These are phyloP conservation scores for Solanum gandarillasii DNA, from an alignment of 257 asterid genomes.

Conservation along the genomic window DNA sequence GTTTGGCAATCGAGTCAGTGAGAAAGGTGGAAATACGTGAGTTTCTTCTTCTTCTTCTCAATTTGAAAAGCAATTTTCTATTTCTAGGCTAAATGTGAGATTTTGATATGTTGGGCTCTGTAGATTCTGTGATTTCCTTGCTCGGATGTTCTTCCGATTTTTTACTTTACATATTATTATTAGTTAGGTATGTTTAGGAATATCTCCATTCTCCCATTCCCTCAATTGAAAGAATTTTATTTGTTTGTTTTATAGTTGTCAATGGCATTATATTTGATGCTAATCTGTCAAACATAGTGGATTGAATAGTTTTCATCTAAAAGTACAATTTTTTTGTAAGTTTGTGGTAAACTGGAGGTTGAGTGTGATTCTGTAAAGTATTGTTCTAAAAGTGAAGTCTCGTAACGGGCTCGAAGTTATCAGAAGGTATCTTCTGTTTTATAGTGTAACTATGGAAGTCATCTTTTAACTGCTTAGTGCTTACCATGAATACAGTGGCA, in stretches of 20 bases:
- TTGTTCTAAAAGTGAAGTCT: neutral
- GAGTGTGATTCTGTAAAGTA: neutral
- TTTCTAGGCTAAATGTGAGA: neutral
- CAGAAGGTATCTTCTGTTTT: neutral
- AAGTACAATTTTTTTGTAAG: neutral
- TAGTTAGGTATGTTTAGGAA: neutral
- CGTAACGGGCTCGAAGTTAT: neutral
- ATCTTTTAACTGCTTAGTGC: neutral
- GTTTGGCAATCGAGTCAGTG: conserved; percentile 84
- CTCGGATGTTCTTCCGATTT: neutral
- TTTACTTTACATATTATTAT: neutral
- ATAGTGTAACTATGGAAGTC: neutral
- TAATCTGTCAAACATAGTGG: neutral
- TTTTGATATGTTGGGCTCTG: neutral
- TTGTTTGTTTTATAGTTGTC: neutral
- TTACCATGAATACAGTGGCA: neutral
- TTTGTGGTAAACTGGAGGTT: neutral
- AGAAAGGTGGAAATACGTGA: conserved; percentile 88
- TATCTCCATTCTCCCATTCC: neutral
- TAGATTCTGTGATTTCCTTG: neutral
- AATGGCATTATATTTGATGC: neutral
- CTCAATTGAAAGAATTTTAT: neutral
- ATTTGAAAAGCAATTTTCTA: neutral
- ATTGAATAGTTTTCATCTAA: neutral
- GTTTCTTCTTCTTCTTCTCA: neutral